phyloP scores from a whole-genome alignment of 495 filamentous ascomycete species.

The Sabuloglossum arenarium region DNA sequence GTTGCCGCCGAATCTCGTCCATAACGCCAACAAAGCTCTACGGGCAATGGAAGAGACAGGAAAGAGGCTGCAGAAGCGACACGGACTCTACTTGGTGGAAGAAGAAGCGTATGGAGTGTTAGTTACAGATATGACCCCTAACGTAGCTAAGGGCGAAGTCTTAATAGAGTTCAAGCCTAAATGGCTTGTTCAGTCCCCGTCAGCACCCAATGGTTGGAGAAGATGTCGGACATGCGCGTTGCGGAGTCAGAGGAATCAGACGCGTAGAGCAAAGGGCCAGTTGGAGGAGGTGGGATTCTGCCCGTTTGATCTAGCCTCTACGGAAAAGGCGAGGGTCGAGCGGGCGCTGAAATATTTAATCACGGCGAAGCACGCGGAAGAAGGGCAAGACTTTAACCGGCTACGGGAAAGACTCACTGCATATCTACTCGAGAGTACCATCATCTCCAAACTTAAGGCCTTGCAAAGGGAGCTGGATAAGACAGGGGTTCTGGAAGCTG shows the following conservation, averaged over 20 bases:
- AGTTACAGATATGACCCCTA: conserved; percentile 59
- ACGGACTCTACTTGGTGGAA: conserved; percentile 35
- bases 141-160: conserved; percentile 20
- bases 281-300: conserved; percentile 25
- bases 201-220: conserved; percentile 38
- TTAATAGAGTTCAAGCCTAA: conserved; percentile 82
- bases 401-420: too few relatives aligned
- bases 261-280: too few relatives aligned
- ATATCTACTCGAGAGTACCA: too few relatives aligned
- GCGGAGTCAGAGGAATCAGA: conserved; percentile 37
- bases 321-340: conserved; percentile 9
- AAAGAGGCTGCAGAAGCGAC: conserved; percentile 23
- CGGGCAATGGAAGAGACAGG: conserved; percentile 15
- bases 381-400: too few relatives aligned
- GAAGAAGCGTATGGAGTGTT: conserved; percentile 44
- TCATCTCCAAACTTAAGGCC: too few relatives aligned
- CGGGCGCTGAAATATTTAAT: conserved; percentile 16
- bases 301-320: conserved; percentile 30
- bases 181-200: conserved; percentile 72
- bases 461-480: conserved; percentile 30
- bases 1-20: conserved; percentile 25
- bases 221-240: conserved; percentile 80
- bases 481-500: conserved; percentile 19
- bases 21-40: conserved; percentile 31
- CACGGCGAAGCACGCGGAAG: too few relatives aligned